phyloP scores from a whole-genome alignment of 805 yeast genomes.

The Suhomyces tanzawaensis region DNA sequence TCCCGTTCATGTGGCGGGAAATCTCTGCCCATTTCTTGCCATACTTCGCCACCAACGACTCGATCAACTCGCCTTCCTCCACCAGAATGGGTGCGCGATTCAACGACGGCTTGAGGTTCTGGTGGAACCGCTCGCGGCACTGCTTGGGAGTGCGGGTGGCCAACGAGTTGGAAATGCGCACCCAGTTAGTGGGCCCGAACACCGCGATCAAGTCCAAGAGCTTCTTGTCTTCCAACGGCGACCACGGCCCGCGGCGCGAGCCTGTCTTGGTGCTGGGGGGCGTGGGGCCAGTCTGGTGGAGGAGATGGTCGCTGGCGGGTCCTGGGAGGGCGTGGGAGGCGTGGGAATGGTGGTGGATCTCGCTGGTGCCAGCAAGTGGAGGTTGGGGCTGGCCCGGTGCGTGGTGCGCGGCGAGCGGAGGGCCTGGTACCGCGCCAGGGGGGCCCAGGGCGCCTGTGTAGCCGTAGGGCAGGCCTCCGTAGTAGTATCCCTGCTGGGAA shows the following conservation, averaged over 20 bases:
- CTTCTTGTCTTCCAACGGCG: constrained; percentile 76
- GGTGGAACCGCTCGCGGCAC: constrained; percentile 88
- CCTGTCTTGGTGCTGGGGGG: constrained; percentile 2
- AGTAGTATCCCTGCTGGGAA: neutral
- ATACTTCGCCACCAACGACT: constrained; percentile 69
- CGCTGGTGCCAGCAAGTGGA: constrained; percentile 1
- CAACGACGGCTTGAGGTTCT: constrained; percentile 80
- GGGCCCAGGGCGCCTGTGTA: neutral
- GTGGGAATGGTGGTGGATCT: constrained; percentile 3
- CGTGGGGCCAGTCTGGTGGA: constrained; percentile 5
- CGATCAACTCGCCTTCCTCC: constrained; percentile 81
- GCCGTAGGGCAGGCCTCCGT: neutral
- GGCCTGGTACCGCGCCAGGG: neutral
- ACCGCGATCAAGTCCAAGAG: constrained; percentile 65
- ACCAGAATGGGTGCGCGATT: constrained; percentile 79
- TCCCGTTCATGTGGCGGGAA: constrained; percentile 80
- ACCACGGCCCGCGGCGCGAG: constrained; percentile 80
- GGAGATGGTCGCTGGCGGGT: neutral
- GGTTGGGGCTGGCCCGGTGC: neutral
- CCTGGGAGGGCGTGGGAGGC: constrained; percentile 5
- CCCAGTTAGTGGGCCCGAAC: constrained; percentile 88
- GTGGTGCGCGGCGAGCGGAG: neutral
- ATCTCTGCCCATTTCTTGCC: constrained; percentile 96
- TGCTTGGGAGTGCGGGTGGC: constrained; percentile 86
- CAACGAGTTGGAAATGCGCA: constrained; percentile 69